Conservation (phyloP, 2,329 filamentous ascomycete genomes). For the Bipolaris bicolor region DNA sequence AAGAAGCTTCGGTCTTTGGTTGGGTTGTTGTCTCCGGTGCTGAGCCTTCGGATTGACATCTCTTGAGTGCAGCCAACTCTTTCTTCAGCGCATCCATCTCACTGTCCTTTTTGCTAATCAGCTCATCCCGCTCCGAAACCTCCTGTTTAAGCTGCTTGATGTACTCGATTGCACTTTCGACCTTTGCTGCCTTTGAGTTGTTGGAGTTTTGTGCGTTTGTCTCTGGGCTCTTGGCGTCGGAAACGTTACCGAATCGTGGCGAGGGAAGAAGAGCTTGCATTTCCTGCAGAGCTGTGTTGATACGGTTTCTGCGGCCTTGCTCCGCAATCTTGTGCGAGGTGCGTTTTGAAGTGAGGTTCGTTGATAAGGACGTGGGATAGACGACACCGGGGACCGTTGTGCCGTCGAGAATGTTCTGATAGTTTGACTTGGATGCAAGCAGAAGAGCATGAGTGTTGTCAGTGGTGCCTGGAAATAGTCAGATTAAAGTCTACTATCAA, state of each 20-base stretch:
- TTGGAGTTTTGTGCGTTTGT: constrained; percentile 45
- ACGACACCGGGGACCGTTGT: constrained; percentile 87
- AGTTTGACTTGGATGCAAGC: constrained; percentile 93
- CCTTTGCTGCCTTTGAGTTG: constrained; percentile 88
- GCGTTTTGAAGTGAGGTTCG: constrained; percentile 92
- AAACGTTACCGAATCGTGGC: constrained; percentile 44
- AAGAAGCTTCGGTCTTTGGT: constrained; percentile 22
- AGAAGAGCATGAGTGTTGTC: constrained; percentile 72
- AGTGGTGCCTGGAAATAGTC: constrained; percentile 51
- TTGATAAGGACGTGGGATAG: constrained; percentile 89
- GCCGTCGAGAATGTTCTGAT: constrained; percentile 95
- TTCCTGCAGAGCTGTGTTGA: constrained; percentile 90
- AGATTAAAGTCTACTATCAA: constrained; percentile 11
- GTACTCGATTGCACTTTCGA: constrained; percentile 96
- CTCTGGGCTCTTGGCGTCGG: constrained; percentile 47
- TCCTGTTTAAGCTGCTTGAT: constrained; percentile 85
- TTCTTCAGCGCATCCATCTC: constrained; percentile 59
- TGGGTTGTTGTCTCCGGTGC: constrained; percentile 13
- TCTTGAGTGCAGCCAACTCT: constrained; percentile 55
- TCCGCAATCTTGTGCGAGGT: constrained; percentile 98
- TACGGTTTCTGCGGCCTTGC: constrained; percentile 91
- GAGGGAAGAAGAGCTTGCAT: constrained; percentile 85
- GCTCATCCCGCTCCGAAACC: constrained; percentile 66
- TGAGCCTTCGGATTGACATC: constrained; percentile 23
- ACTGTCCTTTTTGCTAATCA: constrained; percentile 69